Evolutionary conservation across 371 early-diverging fungal genomes (phyloP), one percentile per base, ranked within the genome.

Genomic region (Mortierella sp.): DNA sequence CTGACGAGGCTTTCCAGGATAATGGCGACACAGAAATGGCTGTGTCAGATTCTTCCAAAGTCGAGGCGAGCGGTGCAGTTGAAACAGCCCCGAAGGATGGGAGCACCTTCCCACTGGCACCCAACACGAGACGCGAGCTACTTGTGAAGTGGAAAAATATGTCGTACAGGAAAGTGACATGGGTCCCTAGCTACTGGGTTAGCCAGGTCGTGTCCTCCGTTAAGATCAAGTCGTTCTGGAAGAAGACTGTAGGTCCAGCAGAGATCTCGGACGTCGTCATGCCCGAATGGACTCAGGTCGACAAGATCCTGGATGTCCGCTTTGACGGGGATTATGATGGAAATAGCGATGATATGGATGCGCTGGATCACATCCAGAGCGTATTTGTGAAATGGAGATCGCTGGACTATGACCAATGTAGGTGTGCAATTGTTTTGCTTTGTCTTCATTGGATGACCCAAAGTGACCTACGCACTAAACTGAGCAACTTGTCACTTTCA

Each of bases 121-220:
- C 59, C 14, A 68, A 75, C 32, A 69, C 76, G 3, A 64, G 26
- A 5, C 64, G 70, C 4, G 81, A 84, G 39, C 63, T 82, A n/a
- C 62, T 84, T 6, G 67, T 90, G 48, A 88, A 87, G 43, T 90
- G 89, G 90, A 80, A 80, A 51, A 70, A 63, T 9, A 42, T 65
- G 30, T 86, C 88, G 1, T 87, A 86, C 55, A 79, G 87, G 14
- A 84, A 87, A 54, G 55, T 84, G 6, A 69, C 68, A 17, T 90
- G 91, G 91, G 88, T 89, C 7, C 72, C 85, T n/a, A 61, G 64
- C 9, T 67, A 60, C 30, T 87, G 86, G 85, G 56, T 83, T 15
- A 60, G 64, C 15, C 59, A 70, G 14, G 67, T 67, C 7, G 54
- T 63, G 9, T 47, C 80, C 0, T 37, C 52, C 2, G 57, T 69